Base-by-base conservation (phyloP, 2,329 filamentous ascomycete species). In the Venturia carpophila region DNA sequence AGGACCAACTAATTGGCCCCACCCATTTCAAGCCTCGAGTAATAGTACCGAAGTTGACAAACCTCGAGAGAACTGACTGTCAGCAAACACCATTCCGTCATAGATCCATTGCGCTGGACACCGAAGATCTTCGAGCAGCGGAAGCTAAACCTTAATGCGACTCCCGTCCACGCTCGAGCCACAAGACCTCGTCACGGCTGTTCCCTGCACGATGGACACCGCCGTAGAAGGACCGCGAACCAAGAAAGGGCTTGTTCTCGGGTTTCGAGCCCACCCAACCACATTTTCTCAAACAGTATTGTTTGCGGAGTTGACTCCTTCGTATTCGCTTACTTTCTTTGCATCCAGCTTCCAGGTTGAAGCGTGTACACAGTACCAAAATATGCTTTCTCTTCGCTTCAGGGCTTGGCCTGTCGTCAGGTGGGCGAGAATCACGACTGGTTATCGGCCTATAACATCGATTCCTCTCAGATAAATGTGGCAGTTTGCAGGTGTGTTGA, bases 111-210 rank as follows among this genome's bases (percentile, higher is more conserved):
- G n/a, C 17, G 7, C 9, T 24, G 37, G 15, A 27, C 3, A 17
- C 27, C 27, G 52, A 58, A 34, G 9, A 37, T 24, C 15, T 4
- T 10, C 30, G 7, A 27, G 30, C 52, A 39, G 52, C 30, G 52
- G 52, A 58, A n/a, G 30, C 52, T 58, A 58, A 58, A 58, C 52
- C 52, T 58, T 58, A 58, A 37, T n/a, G 21, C 52, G 30, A 58
- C 52, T 9, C 37, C 52, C 24, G 7, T 37, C 17, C 17, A 37
- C 21, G 47, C 47, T 27, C 27, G 21, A 52, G 17, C 13, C 42
- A 17, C 5, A 6, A 15, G 42, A 45, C 15, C 42, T 21, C 21
- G 21, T 17, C 10, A 49, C 45, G 45, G 45, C n/a, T 49, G 45
- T 24, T 49, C 7, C 43, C 43, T 47, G 43, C 19, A 19, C 43